Evolutionary conservation across 2,329 filamentous ascomycete species (phyloP).

Genomic region (Paecilomyces niveus): DNA sequence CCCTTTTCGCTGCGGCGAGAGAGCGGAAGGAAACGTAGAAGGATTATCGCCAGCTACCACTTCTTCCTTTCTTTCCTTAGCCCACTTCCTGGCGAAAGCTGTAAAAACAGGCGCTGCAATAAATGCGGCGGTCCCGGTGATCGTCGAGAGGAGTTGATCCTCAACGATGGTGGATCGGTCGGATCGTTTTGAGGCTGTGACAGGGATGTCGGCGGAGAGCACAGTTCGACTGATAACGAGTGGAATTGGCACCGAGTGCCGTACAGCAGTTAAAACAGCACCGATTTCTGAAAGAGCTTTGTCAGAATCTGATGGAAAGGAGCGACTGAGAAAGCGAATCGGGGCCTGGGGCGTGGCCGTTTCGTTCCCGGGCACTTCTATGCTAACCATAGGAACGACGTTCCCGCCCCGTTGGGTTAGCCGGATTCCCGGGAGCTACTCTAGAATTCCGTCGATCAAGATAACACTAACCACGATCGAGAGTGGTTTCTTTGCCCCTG

Average conservation of each 20-base stretch:
- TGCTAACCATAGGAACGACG: neutral
- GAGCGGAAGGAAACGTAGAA: neutral
- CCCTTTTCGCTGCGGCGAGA: neutral
- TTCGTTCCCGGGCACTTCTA: neutral
- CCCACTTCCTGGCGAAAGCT: neutral
- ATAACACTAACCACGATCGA: no score
- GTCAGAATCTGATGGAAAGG: neutral
- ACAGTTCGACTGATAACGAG: conserved; percentile 14
- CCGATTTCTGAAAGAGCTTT: neutral
- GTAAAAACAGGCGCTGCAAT: neutral
- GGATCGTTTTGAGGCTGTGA: neutral
- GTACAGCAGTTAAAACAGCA: neutral
- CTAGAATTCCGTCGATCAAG: neutral
- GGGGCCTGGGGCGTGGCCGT: neutral
- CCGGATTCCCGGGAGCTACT: neutral
- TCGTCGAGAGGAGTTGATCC: neutral
- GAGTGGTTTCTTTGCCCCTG: neutral
- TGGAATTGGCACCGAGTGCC: conserved; percentile 21
- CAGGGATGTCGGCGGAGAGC: neutral
- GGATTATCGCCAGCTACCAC: neutral
- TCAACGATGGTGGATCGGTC: neutral
- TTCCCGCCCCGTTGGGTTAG: neutral
- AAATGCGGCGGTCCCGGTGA: neutral
- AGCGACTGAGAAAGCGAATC: neutral
- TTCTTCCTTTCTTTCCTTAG: neutral